These are phyloP conservation scores for Saccharomyces hybrid DNA, from an alignment of 1,139 yeast genomes.

Conservation along the genomic window DNA sequence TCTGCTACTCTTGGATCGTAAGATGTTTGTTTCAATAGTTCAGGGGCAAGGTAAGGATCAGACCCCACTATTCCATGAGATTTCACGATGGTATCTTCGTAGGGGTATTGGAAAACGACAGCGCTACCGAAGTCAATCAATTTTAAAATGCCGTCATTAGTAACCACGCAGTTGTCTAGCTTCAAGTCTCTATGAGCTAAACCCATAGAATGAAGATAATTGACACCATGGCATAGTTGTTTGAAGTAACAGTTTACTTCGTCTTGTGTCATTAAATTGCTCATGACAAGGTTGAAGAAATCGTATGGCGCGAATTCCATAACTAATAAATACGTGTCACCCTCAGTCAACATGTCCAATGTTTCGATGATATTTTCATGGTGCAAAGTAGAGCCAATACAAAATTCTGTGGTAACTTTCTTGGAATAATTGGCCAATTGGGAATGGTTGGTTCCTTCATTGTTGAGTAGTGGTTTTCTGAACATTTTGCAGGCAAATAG, in stretches of 20 bases:
- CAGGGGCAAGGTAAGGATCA: slow-evolving; percentile 77
- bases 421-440: slow-evolving; percentile 45
- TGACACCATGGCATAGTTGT: slow-evolving; percentile 56
- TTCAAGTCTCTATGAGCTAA: slow-evolving; percentile 72
- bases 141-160: slow-evolving; percentile 51
- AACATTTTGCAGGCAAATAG: slow-evolving; percentile 66
- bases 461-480: slow-evolving; percentile 30
- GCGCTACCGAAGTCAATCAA: slow-evolving; percentile 75
- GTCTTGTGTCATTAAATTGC: slow-evolving; percentile 49
- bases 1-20: slow-evolving; percentile 71
- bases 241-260: slow-evolving; percentile 63
- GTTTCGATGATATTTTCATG: slow-evolving; percentile 62
- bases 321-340: slow-evolving; percentile 45
- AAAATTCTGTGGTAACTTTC: slow-evolving; percentile 60
- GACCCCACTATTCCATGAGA: slow-evolving; percentile 74
- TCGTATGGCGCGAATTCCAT: slow-evolving; percentile 75
- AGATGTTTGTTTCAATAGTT: slow-evolving; percentile 41
- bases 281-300: slow-evolving; percentile 70
- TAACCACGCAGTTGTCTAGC: slow-evolving; percentile 70
- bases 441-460: slow-evolving; percentile 6
- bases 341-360: slow-evolving; percentile 52
- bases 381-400: slow-evolving; percentile 50
- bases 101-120: slow-evolving; percentile 47
- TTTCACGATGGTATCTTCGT: slow-evolving; percentile 32
- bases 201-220: slow-evolving; percentile 56